phyloP scores from a whole-genome alignment of 164 flowering plant genomes.

The Tetracentron sinense region DNA sequence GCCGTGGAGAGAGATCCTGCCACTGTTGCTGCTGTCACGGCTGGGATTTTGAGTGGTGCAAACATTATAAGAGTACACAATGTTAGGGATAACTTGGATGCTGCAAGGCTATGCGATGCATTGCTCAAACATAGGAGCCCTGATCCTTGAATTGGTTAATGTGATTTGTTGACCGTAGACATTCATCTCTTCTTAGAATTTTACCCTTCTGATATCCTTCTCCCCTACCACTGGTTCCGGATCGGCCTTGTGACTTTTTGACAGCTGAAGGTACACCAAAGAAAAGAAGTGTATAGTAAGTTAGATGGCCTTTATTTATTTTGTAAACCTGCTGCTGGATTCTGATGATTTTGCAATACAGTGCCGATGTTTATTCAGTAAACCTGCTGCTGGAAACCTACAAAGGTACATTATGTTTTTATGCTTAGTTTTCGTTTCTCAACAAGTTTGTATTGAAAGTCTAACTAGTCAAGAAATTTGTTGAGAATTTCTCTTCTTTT shows the following conservation, averaged over 20 bases:
- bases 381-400: background rate
- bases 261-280: background rate
- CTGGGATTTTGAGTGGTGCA: conserved; percentile 78
- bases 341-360: background rate
- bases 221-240: background rate
- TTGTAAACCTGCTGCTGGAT: background rate
- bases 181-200: background rate
- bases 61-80: conserved; percentile 88
- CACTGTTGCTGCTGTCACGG: conserved; percentile 61
- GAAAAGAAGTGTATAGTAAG: background rate
- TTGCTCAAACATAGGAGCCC: conserved; percentile 31
- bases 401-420: background rate
- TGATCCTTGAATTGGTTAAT: background rate
- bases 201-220: background rate
- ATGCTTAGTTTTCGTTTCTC: no score
- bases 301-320: no score
- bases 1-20: conserved; percentile 78
- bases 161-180: background rate
- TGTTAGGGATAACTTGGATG: conserved; percentile 69
- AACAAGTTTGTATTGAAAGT: background rate
- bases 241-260: conserved; percentile 1
- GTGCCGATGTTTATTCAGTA: background rate
- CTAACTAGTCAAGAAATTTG: background rate
- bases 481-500: no score
- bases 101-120: conserved; percentile 81